phyloP scores from a whole-genome alignment of 345 rosid genomes.

The Passiflora organensis region DNA sequence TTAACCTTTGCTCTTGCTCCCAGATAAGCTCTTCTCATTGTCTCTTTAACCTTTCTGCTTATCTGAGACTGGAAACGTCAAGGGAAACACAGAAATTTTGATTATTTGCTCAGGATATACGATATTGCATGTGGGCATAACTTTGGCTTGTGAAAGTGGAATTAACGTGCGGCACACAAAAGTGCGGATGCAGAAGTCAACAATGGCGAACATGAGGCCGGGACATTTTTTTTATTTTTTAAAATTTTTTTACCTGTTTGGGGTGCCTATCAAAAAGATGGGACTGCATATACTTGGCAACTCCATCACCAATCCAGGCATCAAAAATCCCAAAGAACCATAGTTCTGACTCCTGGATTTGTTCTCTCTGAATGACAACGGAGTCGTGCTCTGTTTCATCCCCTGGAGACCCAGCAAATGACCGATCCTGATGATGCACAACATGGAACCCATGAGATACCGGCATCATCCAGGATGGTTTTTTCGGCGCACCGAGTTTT shows the following conservation, averaged over 20 bases:
- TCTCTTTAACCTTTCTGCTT: conserved; percentile 49
- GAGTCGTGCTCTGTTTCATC: conserved; percentile 28
- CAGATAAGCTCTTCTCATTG: conserved; percentile 48
- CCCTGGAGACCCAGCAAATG: conserved; percentile 8
- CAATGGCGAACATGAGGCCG: neutral
- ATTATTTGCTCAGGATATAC: too few relatives aligned
- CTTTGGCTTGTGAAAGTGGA: too few relatives aligned
- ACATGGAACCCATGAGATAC: conserved; percentile 62
- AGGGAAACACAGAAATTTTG: too few relatives aligned
- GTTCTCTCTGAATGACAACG: conserved; percentile 57
- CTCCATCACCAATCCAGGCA: conserved; percentile 39
- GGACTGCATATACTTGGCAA: conserved; percentile 50
- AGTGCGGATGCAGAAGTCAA: neutral
- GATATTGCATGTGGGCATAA: too few relatives aligned
- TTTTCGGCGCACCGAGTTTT: conserved; percentile 21
- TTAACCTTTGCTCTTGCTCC: conserved; percentile 42
- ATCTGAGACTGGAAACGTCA: conserved; percentile 35
- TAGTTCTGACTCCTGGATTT: conserved; percentile 47
- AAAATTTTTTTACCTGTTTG: conserved; percentile 29
- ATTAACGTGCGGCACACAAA: too few relatives aligned
- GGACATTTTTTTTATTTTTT: too few relatives aligned
- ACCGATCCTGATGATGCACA: conserved; percentile 25
- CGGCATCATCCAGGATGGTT: conserved; percentile 58
- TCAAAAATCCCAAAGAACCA: conserved; percentile 68
- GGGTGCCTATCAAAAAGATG: conserved; percentile 46